Evolutionary conservation across 805 yeast genomes (phyloP), one percentile per base, ranked within the genome.

Genomic region (Torulaspora microellipsoides): DNA sequence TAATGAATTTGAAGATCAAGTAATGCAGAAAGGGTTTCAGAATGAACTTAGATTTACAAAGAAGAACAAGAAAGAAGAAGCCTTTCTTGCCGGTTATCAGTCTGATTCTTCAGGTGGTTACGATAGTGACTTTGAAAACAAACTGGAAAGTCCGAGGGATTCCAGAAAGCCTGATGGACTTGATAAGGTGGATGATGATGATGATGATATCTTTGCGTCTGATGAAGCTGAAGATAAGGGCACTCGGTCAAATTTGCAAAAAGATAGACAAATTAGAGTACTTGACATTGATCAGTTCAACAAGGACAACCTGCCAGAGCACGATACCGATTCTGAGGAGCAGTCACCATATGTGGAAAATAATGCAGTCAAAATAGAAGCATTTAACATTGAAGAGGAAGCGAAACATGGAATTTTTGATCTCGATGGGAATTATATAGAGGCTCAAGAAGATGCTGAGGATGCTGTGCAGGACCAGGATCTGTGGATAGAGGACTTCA

Each of bases 331-430:
- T 15, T 27, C 14, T 62, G 64, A n/a, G 53, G 53, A 32, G 61
- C 46, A 27, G 8, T 43, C 51, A 15, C 50, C 31, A 3, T 53
- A 51, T 2, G 52, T 55, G 12, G 53, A 52, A 23, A 54, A 47
- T 2, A 50, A 46, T 15, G 56, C 42, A 12, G 51, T 73, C 8
- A 63, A 66, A 42, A 51, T 78, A 1, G 85, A 80, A 49, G 72
- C 80, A 0, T 80, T 80, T 54, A 68, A 73, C 56, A 53, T 79
- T 31, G 59, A 69, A 8, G 67, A 73, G 27, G 85, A 79, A 54
- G 56, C 64, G n/a, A 66, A 68, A 36, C 68, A 68, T 34, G 84
- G 83, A 0, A 58, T 51, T 3, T 74, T 76, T 48, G 81, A 78
- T 51, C 65, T 65, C 27, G 70, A 69, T 44, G 81, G 83, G 3